phyloP scores from a whole-genome alignment of 164 flowering plant genomes.

The Piper betle region DNA sequence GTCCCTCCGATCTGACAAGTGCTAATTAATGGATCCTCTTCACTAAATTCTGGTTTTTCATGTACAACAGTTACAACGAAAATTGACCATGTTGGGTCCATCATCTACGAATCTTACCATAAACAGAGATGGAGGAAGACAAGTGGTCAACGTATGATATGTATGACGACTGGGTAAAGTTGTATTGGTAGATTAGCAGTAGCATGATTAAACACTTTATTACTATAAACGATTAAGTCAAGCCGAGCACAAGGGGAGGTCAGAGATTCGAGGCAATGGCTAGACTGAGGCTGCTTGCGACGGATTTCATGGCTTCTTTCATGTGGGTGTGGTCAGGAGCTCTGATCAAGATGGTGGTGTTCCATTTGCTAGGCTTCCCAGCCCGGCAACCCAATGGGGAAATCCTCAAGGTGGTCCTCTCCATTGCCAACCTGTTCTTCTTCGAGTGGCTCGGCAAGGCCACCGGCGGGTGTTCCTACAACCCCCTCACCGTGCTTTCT shows the following conservation, averaged over 20 bases:
- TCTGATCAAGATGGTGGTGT: conserved; percentile 36
- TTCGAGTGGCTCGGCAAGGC: conserved; percentile 47
- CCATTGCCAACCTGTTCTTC: conserved; percentile 42
- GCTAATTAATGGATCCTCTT: no score
- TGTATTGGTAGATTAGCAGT: no score
- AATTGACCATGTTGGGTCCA: no score
- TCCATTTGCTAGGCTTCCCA: conserved; percentile 30
- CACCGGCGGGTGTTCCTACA: conserved; percentile 44
- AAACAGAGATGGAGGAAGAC: no score
- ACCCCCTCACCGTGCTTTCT: conserved; percentile 49
- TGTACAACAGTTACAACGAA: no score
- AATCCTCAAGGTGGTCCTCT: conserved; percentile 21
- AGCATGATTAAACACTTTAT: no score
- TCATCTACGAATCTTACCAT: no score
- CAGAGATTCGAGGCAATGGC: conserved; percentile 5
- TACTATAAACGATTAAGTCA: no score
- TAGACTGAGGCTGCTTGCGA: conserved; percentile 12
- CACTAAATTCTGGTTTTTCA: no score
- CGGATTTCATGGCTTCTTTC: conserved; percentile 48
- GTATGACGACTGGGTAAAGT: no score
- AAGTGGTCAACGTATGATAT: no score
- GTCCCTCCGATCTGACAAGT: no score
- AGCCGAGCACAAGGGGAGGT: not conserved
- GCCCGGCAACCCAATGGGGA: conserved; percentile 26
- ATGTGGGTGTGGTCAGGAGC: conserved; percentile 77